These are phyloP conservation scores for Anthostomella pinea DNA, from an alignment of 2,329 filamentous ascomycete species.

Conservation along the genomic window DNA sequence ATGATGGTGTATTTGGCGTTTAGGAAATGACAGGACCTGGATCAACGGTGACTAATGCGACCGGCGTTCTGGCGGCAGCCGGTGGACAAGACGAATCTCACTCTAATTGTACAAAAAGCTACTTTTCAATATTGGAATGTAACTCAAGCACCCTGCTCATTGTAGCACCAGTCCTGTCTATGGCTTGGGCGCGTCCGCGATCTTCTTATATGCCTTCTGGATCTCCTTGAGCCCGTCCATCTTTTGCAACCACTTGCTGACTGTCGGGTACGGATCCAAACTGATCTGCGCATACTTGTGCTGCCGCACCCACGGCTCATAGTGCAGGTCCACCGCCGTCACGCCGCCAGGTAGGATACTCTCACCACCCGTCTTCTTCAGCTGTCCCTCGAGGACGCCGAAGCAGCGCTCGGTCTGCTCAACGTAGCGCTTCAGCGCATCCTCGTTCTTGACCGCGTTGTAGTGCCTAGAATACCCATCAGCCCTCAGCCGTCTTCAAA, in stretches of 20 bases:
- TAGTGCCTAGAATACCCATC: slow-evolving; percentile 27
- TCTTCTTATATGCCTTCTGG: slow-evolving; percentile 38
- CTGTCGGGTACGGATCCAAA: slow-evolving; percentile 37
- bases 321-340: slow-evolving; percentile 40
- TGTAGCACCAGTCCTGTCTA: too few relatives aligned
- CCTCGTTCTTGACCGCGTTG: slow-evolving; percentile 37
- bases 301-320: slow-evolving; percentile 39
- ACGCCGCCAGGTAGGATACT: slow-evolving; percentile 36
- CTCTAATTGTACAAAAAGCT: slow-evolving; percentile 2
- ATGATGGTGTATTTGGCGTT: slow-evolving; percentile 13
- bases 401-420: slow-evolving; percentile 41
- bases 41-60: slow-evolving; percentile 5
- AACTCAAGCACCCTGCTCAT: too few relatives aligned
- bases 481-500: too few relatives aligned
- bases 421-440: slow-evolving; percentile 38
- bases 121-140: too few relatives aligned
- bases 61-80: slow-evolving; percentile 2
- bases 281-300: slow-evolving; percentile 37
- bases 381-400: slow-evolving; percentile 39
- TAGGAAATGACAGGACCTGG: slow-evolving; percentile 2
- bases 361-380: slow-evolving; percentile 35
- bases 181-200: slow-evolving; percentile 14
- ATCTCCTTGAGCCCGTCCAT: slow-evolving; percentile 37
- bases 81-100: background rate
- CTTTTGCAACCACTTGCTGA: slow-evolving; percentile 37